Evolutionary conservation across 225 moss, liverwort and hornwort species (phyloP), one percentile per base, ranked within the genome.

Genomic region (Climacium dendroides): DNA sequence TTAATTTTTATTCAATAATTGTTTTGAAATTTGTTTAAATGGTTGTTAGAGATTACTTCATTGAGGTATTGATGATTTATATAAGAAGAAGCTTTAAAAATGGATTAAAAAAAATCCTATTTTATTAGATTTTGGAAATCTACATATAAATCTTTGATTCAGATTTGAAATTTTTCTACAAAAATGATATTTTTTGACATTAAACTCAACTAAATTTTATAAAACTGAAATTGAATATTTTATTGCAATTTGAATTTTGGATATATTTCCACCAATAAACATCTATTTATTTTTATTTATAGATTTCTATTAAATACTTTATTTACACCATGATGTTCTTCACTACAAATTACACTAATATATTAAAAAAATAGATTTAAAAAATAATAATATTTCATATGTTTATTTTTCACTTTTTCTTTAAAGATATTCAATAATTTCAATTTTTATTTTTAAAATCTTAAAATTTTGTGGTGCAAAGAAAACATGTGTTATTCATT

Each of bases 401-500:
- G 3, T 7, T 73, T 73, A 6, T 73, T 11, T 2, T 73, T 73
- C 2, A 29, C 10, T 30, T 18, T 71, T 73, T 30, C 30, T 48
- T 30, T 19, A 7, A 17, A 45, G 3, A 6, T 45, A 73, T 2
- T 10, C 6, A 19, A 2, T 11, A 29, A 19, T 30, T 48, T 74
- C 12, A 74, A 19, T 10, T 74, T 30, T 48, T 19, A n/a, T 1
- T 7, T 1, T 4, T 12, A 32, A 29, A 74, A 12, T 11, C 30
- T 45, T 32, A 2, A 73, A 13, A 43, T 5, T 9, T 9, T 48
- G 2, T 30, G 0, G 4, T 8, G 0, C 1, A 19, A 74, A 19
- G 7, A 19, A 32, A 50, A 32, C 1, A 48, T 32, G 1, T 13
- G 0, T 19, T 48, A 47, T 24, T 22, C 0, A 32, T 30, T 19